Percentiles rank a stretch among this genome's conserved stretches.
Evolutionary conservation across 2,329 filamentous ascomycete genomes (phyloP).

Genomic region (Pseudocercospora ulei): DNA sequence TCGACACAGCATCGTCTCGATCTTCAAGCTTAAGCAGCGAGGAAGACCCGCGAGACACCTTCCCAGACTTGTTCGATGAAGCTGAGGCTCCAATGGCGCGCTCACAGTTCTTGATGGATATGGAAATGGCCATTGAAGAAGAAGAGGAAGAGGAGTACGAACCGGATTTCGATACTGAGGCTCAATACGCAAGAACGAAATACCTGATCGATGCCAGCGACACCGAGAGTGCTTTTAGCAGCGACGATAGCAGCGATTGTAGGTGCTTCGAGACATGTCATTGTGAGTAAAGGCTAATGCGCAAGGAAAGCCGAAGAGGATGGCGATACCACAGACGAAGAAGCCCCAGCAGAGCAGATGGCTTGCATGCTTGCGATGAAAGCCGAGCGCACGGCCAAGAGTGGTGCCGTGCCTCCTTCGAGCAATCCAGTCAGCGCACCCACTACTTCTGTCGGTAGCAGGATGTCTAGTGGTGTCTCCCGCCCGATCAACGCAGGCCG

Average conservation of each 20-base stretch:
- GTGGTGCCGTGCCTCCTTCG: conserved; percentile 11
- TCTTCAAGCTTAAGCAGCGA: conserved; percentile 31
- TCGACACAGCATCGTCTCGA: conserved; percentile 29
- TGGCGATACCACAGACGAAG: conserved; percentile 35
- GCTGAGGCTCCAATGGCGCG: conserved; percentile 19
- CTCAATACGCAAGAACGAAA: conserved; percentile 28
- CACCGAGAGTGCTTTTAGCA: conserved; percentile 28
- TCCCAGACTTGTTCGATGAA: conserved; percentile 33
- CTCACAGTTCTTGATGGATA: conserved; percentile 18
- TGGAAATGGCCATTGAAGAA: conserved; percentile 26
- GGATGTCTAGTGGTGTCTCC: not conserved
- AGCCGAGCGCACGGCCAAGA: conserved; percentile 8
- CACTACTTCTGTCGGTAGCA: conserved; percentile 20
- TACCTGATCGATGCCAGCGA: conserved; percentile 31
- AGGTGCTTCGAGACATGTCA: not conserved
- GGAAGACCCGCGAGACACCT: conserved; percentile 30
- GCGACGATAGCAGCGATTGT: conserved; percentile 6
- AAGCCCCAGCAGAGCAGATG: conserved; percentile 26
- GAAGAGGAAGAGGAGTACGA: conserved; percentile 29
- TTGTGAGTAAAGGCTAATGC: conserved; percentile 23
- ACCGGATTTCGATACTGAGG: conserved; percentile 31
- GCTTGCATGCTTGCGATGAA: conserved; percentile 22
- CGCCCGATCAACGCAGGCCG: conserved; percentile 3
- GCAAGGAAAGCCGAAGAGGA: conserved; percentile 31
- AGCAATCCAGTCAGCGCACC: conserved; percentile 18